These are phyloP conservation scores for Xylaria sp. DNA, from an alignment of 2,329 filamentous ascomycete species.

Conservation along the genomic window DNA sequence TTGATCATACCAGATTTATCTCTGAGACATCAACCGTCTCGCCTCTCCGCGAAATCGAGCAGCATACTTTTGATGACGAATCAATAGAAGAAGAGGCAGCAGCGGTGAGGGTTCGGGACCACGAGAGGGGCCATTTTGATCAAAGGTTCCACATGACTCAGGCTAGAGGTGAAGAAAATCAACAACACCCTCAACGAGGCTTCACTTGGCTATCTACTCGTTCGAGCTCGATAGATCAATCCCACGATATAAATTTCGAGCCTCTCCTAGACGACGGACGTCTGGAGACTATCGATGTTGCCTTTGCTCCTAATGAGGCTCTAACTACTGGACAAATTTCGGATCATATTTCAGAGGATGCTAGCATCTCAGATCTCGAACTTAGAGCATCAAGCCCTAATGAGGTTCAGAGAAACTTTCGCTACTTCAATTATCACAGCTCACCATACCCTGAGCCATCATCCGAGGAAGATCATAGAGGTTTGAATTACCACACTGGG, in stretches of 20 bases:
- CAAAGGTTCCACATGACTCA: not conserved
- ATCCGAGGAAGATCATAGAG: not conserved
- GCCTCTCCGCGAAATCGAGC: not conserved
- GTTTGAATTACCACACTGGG: not conserved
- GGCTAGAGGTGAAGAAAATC: not conserved
- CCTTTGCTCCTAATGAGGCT: slow-evolving; percentile 7
- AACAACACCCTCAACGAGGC: not conserved
- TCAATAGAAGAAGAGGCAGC: not conserved
- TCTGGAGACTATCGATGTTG: slow-evolving; percentile 8
- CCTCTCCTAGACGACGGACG: slow-evolving; percentile 19
- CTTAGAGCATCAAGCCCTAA: not conserved
- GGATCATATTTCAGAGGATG: not conserved
- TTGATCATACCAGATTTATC: slow-evolving; percentile 3
- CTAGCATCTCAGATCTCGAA: not conserved
- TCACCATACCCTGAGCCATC: not conserved
- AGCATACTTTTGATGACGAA: not conserved
- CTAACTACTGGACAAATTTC: not conserved
- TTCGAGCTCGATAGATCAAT: slow-evolving; percentile 11
- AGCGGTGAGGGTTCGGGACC: not conserved
- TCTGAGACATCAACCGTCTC: not conserved
- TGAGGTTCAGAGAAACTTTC: not conserved
- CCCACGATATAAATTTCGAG: not conserved
- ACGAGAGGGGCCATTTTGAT: not conserved
- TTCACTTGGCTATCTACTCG: slow-evolving; percentile 3
- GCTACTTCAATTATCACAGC: not conserved